Evolutionary conservation across 2,329 filamentous ascomycete genomes (phyloP), one percentile per base, ranked within the genome.

Genomic region (Ophiocordyceps robertsii): DNA sequence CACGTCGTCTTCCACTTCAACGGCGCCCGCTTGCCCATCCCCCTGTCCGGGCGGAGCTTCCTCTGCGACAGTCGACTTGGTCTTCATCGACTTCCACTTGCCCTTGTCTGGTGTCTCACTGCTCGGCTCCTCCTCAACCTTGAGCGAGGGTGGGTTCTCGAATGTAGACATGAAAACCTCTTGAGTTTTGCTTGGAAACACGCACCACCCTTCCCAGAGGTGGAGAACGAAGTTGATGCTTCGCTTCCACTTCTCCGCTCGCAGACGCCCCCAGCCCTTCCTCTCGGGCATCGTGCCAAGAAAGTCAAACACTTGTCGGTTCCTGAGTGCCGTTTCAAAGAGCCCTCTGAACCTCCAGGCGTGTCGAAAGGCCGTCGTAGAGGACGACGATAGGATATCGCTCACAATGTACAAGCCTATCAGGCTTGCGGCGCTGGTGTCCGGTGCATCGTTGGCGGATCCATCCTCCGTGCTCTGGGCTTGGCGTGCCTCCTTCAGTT

Each of bases 331-430:
- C 1, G 70, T 68, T 57, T 93, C 87, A 47, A 95, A 87, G 3
- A 90, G 70, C 49, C 84, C 79, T 19, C 88, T 73, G 55, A 88
- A 95, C 42, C 87, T 81, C 85, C 88, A 95, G 3, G 85, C 84
- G 57, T 89, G 84, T 2, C 84, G 79, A 21, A 90, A 80, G 2
- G 81, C 82, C 48, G 82, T 84, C 10, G 80, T 86, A 1, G 82
- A 85, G 0, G 74, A 75, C 1, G 84, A 84, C 0, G 84, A 84
- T 12, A 94, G 70, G 38, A 95, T 82, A 57, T 95, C 89, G 56
- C 69, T 77, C 39, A 75, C 62, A 1, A 92, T 69, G 56, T 93
- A 95, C 3, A 96, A 69, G 2, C 77, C 89, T 17, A 95, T 80
- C 2, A 95, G 69, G 51, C 82, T 85, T 1, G 85, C 77, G 2